A percentile compares a stretch with the other conserved stretches of the same genome.
phyloP scores from a whole-genome alignment of 495 filamentous ascomycete genomes.

The Aspergillus biplanus region DNA sequence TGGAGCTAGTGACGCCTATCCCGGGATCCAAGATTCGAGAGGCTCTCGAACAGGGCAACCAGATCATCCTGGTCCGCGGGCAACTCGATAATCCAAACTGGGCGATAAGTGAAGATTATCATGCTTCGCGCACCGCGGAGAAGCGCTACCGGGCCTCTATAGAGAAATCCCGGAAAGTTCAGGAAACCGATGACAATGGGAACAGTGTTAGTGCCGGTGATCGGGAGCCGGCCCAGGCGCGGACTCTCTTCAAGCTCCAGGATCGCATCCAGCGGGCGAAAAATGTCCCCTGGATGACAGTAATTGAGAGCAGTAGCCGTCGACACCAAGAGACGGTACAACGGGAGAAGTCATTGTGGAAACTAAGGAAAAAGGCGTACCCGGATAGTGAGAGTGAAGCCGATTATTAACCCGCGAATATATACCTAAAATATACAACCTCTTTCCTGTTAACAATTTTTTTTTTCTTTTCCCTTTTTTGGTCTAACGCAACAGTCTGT shows the following conservation, averaged over 20 bases:
- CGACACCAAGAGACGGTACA: slow-evolving; percentile 37
- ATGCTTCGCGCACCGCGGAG: slow-evolving; percentile 44
- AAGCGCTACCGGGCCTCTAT: slow-evolving; percentile 34
- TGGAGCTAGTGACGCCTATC: slow-evolving; percentile 56
- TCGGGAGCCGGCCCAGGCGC: slow-evolving; percentile 13
- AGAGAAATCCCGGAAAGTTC: slow-evolving; percentile 30
- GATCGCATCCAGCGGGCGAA: slow-evolving; percentile 45
- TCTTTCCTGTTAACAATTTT: neutral
- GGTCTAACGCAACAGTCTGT: no score
- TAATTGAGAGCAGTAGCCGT: slow-evolving; percentile 44
- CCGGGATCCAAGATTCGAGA: slow-evolving; percentile 35
- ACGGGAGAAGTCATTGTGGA: slow-evolving; percentile 48
- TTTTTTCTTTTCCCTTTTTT: neutral
- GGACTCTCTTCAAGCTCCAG: slow-evolving; percentile 32
- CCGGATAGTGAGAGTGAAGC: slow-evolving; percentile 47
- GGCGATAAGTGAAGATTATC: slow-evolving; percentile 52
- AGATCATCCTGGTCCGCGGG: slow-evolving; percentile 57
- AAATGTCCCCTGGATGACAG: slow-evolving; percentile 52
- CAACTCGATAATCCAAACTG: slow-evolving; percentile 56
- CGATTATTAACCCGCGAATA: slow-evolving; percentile 32
- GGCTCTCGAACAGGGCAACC: slow-evolving; percentile 37
- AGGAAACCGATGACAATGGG: slow-evolving; percentile 6
- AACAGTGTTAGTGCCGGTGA: slow-evolving; percentile 13
- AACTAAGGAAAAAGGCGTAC: slow-evolving; percentile 50
- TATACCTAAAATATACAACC: neutral